These are phyloP conservation scores for Mycocentrospora acerina DNA, from an alignment of 2,329 filamentous ascomycete species.

Conservation along the genomic window DNA sequence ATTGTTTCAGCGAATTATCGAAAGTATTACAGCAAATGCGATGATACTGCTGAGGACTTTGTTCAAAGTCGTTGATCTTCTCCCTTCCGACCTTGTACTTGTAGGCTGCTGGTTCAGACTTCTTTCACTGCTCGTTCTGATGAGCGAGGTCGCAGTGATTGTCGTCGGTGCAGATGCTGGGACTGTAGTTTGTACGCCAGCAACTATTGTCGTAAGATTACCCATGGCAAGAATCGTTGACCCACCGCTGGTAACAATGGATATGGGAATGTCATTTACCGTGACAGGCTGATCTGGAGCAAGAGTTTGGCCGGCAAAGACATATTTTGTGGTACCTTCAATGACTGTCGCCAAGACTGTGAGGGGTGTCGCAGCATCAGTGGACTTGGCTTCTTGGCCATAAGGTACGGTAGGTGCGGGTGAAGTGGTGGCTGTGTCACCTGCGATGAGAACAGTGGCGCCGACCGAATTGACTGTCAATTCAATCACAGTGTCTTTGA, in stretches of 20 bases:
- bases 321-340: constrained; percentile 14
- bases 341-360: constrained; percentile 12
- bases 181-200: background rate
- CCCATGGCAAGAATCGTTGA: constrained; percentile 18
- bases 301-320: constrained; percentile 20
- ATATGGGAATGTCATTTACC: constrained; percentile 13
- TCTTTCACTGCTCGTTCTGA: background rate
- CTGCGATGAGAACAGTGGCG: constrained; percentile 16
- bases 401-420: constrained; percentile 3
- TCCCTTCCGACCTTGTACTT: constrained; percentile 1
- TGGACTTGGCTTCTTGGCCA: background rate
- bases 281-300: constrained; percentile 18
- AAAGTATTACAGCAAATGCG: background rate
- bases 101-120: background rate
- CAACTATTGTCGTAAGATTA: constrained; percentile 15
- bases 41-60: background rate
- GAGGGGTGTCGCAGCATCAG: background rate
- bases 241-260: constrained; percentile 6
- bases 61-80: background rate
- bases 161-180: background rate
- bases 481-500: constrained; percentile 11
- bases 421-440: constrained; percentile 14
- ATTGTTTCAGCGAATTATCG: background rate
- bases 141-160: constrained; percentile 1
- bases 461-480: constrained; percentile 15